Base-by-base conservation (phyloP, 805 yeast species). In the Metschnikowia amazonensis region DNA sequence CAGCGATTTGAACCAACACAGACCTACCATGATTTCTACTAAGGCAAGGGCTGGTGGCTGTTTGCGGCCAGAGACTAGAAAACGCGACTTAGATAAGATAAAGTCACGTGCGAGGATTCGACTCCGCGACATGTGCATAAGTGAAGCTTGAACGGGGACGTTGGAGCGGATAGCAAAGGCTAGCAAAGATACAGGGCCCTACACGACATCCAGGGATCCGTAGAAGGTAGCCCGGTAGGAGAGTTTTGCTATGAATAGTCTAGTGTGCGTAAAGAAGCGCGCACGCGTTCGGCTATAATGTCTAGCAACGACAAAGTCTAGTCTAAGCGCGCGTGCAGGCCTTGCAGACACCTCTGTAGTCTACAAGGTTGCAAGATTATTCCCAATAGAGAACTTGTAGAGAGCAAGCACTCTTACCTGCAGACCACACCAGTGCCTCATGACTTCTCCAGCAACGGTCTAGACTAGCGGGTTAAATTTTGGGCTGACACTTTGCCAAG, bases 81-180 rank as follows among this genome's bases (percentile, higher is more conserved):
- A 28, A 28, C 18, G 41, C 41, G 41, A 31, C 42, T 41, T 34
- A 41, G 56, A 52, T 52, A 52, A 52, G 56, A 52, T 52, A 52
- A 50, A 51, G 55, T 50, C 56, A 52, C 51, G 56, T 52, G 55
- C 36, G 29, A 21, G 27, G 27, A 13, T 20, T 10, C 3, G 29
- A n/a, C 29, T 4, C 29, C 29, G 29, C 29, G 29, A 10, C 13
- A 13, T 8, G 29, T 27, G 29, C 29, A 13, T 21, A 6, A 21
- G 23, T 4, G 23, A 21, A 21, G 23, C 23, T 21, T 4, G 6
- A 6, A 6, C 23, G 23, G 23, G 29, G 29, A n/a, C 29, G 11
- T 7, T 27, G 13, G 29, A 3, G 13, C 29, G n/a, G 13, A 27
- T 7, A 10, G 4, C 29, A 11, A 3, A 10, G 29, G 29, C 23